Evolutionary conservation across 129 eudicot species (phyloP).

Genomic region (Centrapalus pauciflorus): DNA sequence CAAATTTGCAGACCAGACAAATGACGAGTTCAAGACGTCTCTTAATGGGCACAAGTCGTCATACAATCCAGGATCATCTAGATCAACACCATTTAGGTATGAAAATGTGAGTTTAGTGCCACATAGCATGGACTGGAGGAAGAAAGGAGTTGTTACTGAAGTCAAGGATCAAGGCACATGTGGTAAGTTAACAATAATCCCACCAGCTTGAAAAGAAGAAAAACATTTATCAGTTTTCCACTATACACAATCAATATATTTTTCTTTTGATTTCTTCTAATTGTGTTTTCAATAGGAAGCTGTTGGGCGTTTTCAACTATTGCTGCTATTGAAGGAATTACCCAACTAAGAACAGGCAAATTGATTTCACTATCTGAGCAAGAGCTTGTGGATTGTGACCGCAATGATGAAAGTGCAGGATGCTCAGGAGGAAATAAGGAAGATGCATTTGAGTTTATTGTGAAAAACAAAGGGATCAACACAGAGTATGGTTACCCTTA

Average conservation of each 20-base stretch:
- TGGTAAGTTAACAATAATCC: conserved; percentile 12
- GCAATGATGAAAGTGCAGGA: conserved; percentile 25
- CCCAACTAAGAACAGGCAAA: conserved; percentile 36
- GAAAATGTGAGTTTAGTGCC: conserved; percentile 39
- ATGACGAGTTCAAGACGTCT: conserved; percentile 28
- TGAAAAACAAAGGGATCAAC: conserved; percentile 39
- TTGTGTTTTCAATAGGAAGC: conserved; percentile 16
- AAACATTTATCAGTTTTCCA: not conserved
- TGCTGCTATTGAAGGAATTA: conserved; percentile 49
- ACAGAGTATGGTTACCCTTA: conserved; percentile 43
- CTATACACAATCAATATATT: not conserved
- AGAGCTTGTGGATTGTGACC: conserved; percentile 49
- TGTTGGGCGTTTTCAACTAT: conserved; percentile 57
- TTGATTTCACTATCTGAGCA: conserved; percentile 49
- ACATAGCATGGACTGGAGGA: conserved; percentile 46
- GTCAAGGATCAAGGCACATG: conserved; percentile 46
- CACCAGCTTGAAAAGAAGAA: not conserved
- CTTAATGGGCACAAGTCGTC: conserved; percentile 27
- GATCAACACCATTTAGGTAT: conserved; percentile 26
- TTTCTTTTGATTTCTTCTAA: not conserved
- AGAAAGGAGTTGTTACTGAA: conserved; percentile 45
- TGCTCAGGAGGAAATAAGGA: conserved; percentile 48
- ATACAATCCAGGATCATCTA: not conserved
- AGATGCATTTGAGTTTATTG: conserved; percentile 34
- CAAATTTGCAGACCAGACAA: conserved; percentile 31